Conservation (phyloP, 306 rosid genomes). For the Cyclanthera cordifolia region DNA sequence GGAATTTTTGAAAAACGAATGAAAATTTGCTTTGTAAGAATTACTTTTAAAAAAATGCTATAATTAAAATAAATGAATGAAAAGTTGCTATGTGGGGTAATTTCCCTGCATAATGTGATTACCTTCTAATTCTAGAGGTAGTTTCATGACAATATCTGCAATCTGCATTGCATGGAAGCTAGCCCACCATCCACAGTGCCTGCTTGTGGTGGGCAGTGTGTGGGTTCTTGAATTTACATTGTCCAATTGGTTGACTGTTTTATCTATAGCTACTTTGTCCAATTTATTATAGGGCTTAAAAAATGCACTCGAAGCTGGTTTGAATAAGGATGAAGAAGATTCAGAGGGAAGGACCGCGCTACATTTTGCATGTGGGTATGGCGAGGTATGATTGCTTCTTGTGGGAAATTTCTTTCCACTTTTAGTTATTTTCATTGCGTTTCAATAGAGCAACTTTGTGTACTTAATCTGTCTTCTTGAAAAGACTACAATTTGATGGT, state of each 20-base stretch:
- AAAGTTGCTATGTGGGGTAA: no score
- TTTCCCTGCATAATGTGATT: no score
- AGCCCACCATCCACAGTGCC: neutral
- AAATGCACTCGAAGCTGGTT: slow-evolving; percentile 73
- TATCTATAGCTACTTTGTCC: neutral
- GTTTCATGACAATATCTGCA: neutral
- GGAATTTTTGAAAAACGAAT: no score
- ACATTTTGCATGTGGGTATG: slow-evolving; percentile 98
- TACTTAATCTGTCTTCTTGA: neutral
- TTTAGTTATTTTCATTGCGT: neutral
- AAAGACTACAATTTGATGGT: neutral
- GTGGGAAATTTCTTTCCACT: neutral
- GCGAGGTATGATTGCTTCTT: slow-evolving; percentile 60
- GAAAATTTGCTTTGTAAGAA: no score
- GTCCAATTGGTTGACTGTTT: neutral
- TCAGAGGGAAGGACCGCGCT: slow-evolving; percentile 95
- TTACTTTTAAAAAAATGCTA: no score
- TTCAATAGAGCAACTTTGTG: neutral
- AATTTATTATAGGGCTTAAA: slow-evolving; percentile 67
- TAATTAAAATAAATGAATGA: no score
- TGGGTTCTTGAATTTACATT: no score
- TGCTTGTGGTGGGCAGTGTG: neutral
- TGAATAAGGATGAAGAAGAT: slow-evolving; percentile 89
- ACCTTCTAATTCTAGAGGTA: neutral
- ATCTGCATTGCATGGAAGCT: slow-evolving; percentile 1